Conservation (phyloP, 2,329 filamentous ascomycete genomes). For the Curvularia lunata region DNA sequence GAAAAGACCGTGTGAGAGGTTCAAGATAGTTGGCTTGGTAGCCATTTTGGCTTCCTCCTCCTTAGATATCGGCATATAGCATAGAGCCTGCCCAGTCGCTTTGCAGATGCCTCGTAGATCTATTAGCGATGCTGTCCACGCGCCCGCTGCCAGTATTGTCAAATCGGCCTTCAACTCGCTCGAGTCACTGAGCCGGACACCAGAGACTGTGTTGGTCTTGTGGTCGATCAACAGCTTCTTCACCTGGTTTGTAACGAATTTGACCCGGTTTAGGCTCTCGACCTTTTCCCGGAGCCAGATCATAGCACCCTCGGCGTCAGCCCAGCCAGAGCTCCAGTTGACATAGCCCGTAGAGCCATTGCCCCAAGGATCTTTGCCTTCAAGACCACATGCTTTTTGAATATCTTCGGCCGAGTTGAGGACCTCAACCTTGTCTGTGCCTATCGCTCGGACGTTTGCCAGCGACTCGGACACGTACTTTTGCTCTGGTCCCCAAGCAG, state of each 20-base stretch:
- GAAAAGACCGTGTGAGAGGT: conserved; percentile 74
- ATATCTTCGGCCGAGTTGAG: conserved; percentile 50
- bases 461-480: conserved; percentile 50
- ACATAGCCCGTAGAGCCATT: conserved; percentile 71
- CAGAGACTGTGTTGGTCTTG: conserved; percentile 55
- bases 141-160: conserved; percentile 81
- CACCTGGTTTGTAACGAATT: conserved; percentile 59
- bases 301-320: conserved; percentile 75
- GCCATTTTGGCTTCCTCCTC: conserved; percentile 71
- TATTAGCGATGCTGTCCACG: conserved; percentile 81
- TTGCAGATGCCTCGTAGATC: conserved; percentile 77
- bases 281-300: conserved; percentile 65
- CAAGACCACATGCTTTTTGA: conserved; percentile 48
- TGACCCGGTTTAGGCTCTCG: conserved; percentile 60
- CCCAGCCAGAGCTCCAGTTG: conserved; percentile 80
- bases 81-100: conserved; percentile 82
- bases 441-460: conserved; percentile 43
- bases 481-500: conserved; percentile 59
- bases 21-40: conserved; percentile 74
- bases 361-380: conserved; percentile 46
- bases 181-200: conserved; percentile 63
- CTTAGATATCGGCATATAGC: conserved; percentile 75
- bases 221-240: conserved; percentile 50
- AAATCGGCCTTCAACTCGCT: conserved; percentile 68
- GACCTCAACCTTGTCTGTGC: conserved; percentile 50